Conservation (phyloP, 2,329 filamentous ascomycete genomes). For the Esteya vermicola region DNA sequence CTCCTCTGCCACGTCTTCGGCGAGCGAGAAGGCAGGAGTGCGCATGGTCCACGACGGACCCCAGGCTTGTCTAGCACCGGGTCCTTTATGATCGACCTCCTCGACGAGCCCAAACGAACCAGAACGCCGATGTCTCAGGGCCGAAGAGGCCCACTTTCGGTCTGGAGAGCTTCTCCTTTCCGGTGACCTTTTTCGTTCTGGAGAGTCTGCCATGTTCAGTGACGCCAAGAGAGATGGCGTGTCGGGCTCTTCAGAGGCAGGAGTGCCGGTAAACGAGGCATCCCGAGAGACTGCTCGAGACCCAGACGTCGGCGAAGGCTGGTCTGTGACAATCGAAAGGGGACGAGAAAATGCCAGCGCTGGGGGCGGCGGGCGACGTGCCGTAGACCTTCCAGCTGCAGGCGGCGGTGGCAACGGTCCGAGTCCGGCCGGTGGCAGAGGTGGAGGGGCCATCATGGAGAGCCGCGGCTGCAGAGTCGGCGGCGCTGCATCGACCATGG, state of each 20-base stretch:
- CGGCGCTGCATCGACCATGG: background rate
- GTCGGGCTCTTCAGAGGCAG: constrained; percentile 8
- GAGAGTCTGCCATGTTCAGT: constrained; percentile 6
- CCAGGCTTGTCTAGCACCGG: too few species aligned
- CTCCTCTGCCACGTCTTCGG: too few species aligned
- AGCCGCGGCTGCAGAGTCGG: background rate
- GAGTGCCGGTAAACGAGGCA: background rate
- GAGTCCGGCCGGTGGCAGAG: background rate
- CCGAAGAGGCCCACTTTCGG: background rate
- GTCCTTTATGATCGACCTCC: too few species aligned
- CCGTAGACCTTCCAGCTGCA: too few species aligned
- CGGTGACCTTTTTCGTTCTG: too few species aligned
- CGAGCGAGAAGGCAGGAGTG: too few species aligned
- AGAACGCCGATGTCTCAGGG: too few species aligned
- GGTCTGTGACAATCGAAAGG: constrained; percentile 39
- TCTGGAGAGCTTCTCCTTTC: background rate
- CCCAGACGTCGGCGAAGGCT: constrained; percentile 28
- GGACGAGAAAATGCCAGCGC: constrained; percentile 33
- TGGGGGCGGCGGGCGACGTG: constrained; percentile 24
- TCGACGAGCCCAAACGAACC: too few species aligned
- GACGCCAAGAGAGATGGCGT: constrained; percentile 12
- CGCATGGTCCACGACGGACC: too few species aligned
- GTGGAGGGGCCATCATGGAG: background rate
- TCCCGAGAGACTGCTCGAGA: constrained; percentile 9
- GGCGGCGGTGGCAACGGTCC: too few species aligned